phyloP scores from a whole-genome alignment of 2,329 filamentous ascomycete species.

The Leptographium lundbergii region DNA sequence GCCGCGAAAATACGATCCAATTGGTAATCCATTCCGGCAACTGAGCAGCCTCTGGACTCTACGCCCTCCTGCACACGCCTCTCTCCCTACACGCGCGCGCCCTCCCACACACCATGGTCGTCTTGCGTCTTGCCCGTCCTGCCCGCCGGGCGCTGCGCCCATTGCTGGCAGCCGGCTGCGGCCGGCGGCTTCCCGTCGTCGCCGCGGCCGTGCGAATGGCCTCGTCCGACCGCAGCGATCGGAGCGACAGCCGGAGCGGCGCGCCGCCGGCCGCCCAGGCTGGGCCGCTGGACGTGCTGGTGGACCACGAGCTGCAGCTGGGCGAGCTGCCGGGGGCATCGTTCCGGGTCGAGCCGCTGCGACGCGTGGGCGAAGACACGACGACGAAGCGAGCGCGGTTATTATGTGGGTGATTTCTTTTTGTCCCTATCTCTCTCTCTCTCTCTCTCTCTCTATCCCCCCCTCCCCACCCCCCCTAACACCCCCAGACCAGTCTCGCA shows the following conservation, averaged over 20 bases:
- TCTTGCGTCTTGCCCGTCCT: constrained; percentile 6
- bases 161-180: background rate
- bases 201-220: background rate
- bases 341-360: constrained; percentile 84
- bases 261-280: constrained; percentile 2
- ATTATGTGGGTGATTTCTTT: constrained; percentile 35
- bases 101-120: constrained; percentile 1
- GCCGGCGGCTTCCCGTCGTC: background rate
- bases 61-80: background rate
- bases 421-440: constrained; percentile 6
- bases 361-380: constrained; percentile 69
- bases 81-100: no score
- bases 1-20: no score
- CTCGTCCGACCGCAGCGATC: background rate
- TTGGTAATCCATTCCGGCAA: background rate
- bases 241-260: background rate
- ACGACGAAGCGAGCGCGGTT: constrained; percentile 82
- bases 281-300: constrained; percentile 17
- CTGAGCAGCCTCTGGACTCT: background rate
- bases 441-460: constrained; percentile 8
- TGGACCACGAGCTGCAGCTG: constrained; percentile 52
- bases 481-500: constrained; percentile 77
- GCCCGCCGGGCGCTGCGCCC: constrained; percentile 11
- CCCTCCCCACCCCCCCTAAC: background rate
- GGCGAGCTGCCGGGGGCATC: constrained; percentile 78